Conservation (phyloP, 257 asterid genomes). For the Solanum pinnatisectum region DNA sequence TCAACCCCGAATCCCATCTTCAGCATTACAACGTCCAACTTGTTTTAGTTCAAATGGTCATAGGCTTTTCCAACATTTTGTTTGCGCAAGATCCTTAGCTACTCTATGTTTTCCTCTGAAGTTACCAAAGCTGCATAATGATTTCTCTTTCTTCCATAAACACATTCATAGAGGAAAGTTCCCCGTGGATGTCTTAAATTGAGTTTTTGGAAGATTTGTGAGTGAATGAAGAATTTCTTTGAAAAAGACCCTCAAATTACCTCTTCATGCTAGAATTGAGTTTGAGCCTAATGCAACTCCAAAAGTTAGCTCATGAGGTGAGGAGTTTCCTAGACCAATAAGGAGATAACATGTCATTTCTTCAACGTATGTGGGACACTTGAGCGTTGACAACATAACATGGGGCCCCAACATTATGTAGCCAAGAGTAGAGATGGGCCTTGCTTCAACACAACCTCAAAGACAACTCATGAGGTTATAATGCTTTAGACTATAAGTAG, state of each 20-base stretch:
- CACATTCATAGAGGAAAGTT: not conserved
- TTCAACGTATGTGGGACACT: not conserved
- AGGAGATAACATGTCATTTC: not conserved
- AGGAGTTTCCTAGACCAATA: not conserved
- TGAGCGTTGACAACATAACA: not conserved
- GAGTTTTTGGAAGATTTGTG: not conserved
- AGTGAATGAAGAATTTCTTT: not conserved
- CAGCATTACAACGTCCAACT: not conserved
- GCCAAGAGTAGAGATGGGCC: not conserved
- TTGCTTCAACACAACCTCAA: not conserved
- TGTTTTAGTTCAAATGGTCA: not conserved
- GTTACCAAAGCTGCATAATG: not conserved
- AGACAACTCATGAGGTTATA: not conserved
- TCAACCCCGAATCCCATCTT: not conserved
- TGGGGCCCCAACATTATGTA: not conserved
- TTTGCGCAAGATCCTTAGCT: not conserved
- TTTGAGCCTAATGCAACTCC: not conserved
- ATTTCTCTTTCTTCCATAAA: not conserved
- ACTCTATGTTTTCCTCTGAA: not conserved
- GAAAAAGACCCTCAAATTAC: not conserved
- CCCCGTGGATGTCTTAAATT: not conserved
- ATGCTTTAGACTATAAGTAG: not conserved
- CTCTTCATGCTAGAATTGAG: not conserved
- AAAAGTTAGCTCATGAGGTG: not conserved
- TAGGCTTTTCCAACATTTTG: not conserved